Evolutionary conservation across 495 filamentous ascomycete genomes (phyloP), one percentile per base, ranked within the genome.

Genomic region (Cudoniella acicularis): DNA sequence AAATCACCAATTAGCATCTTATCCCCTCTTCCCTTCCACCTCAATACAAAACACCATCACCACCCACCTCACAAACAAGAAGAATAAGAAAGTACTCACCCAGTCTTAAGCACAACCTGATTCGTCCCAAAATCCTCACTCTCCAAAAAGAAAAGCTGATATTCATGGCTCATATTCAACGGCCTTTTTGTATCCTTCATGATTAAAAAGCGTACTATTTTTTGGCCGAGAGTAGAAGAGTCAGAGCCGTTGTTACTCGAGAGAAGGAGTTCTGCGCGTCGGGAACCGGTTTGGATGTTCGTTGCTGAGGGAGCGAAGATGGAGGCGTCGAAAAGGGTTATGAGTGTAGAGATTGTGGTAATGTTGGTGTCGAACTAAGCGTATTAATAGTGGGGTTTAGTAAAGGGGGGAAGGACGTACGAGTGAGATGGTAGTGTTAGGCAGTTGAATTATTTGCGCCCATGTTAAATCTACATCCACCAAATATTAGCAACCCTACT

Each of bases 171-270:
- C 13, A 70, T 61, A 61, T 80, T 80, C 24, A 80, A 62, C 8
- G 75, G 71, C 0, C 72, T 71, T 30, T 63, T 50, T 43, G 41
- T 54, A 60, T 79, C 77, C 54, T 75, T 73, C 47, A 60, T 64
- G n/a, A 80, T 51, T 49, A 73, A 77, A 60, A 79, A 79, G 64
- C 80, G 77, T 17, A 80, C 67, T 0, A 77, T 75, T 47, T 78
- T 78, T 55, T 73, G 55, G 30, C 75, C 76, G 2, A 67, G 55
- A 9, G 74, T 77, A 48, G 74, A 76, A 0, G 62, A 49, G 27
- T 81, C 78, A 17, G 71, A 67, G 54, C 77, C 78, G 46, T 70
- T 67, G 60, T 78, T 79, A 54, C 69, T 70, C 0, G 65, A 69
- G 13, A 71, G 74, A 16, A 78, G 57, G 42, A 80, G 68, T 61